Conservation (phyloP, 768 basidiomycete species). For the Dioszegia crocea region DNA sequence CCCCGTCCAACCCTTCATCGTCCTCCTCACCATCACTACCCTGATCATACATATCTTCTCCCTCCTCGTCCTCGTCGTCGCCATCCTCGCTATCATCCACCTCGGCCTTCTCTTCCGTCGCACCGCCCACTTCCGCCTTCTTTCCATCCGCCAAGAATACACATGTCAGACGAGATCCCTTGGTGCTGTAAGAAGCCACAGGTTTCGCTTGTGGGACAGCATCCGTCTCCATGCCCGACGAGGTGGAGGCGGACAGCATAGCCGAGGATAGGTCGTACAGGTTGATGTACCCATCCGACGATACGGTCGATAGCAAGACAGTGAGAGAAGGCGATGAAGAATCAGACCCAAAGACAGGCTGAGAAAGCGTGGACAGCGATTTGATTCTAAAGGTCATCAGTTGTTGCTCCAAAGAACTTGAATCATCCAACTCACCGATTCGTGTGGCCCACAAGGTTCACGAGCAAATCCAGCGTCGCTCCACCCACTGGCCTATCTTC, state of each 20-base stretch:
- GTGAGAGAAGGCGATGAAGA: conserved; percentile 50
- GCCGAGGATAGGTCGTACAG: conserved; percentile 44
- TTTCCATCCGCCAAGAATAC: conserved; percentile 38
- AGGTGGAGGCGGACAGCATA: background rate
- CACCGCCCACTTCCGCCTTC: conserved; percentile 51
- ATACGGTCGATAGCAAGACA: conserved; percentile 65
- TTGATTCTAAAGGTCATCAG: conserved; percentile 37
- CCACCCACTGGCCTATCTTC: conserved; percentile 18
- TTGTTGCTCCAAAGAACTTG: no score
- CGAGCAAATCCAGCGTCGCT: conserved; percentile 44
- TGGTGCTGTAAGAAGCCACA: conserved; percentile 70
- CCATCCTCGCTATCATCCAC: conserved; percentile 33
- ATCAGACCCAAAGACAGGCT: conserved; percentile 10
- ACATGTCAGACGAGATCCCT: conserved; percentile 80
- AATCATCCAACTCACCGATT: conserved; percentile 78
- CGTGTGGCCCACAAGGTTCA: conserved; percentile 70
- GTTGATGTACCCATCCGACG: conserved; percentile 74
- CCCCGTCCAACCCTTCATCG: conserved; percentile 23
- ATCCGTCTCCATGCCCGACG: background rate
- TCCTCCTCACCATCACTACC: conserved; percentile 19
- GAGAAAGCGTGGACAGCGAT: conserved; percentile 31
- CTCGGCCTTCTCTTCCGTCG: conserved; percentile 33
- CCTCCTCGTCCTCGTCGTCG: conserved; percentile 31
- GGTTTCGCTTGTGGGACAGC: conserved; percentile 53
- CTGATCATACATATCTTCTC: conserved; percentile 21